Evolutionary conservation across 2,329 filamentous ascomycete genomes (phyloP).

Genomic region (Sordariomycetes sp.): DNA sequence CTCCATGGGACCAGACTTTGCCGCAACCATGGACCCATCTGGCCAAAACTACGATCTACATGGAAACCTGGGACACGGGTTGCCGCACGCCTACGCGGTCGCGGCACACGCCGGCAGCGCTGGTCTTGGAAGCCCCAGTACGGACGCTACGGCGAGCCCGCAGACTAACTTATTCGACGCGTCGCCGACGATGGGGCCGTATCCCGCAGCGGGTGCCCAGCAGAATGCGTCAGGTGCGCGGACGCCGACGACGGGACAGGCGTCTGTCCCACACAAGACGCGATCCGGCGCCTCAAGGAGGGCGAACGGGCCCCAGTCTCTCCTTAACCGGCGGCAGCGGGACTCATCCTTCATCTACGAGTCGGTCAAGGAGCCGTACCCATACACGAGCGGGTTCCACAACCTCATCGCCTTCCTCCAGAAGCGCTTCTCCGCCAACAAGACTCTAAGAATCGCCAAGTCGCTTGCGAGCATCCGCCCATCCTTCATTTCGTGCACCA

Average conservation of each 20-base stretch:
- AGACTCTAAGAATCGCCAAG: constrained; percentile 72
- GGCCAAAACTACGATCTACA: constrained; percentile 35
- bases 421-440: constrained; percentile 62
- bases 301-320: constrained; percentile 27
- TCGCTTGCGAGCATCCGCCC: constrained; percentile 81
- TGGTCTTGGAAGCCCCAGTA: constrained; percentile 50
- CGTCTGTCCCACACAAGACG: constrained; percentile 23
- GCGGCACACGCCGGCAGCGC: constrained; percentile 50
- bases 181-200: constrained; percentile 18
- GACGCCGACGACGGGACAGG: constrained; percentile 11
- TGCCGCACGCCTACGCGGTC: constrained; percentile 54
- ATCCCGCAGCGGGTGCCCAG: not conserved
- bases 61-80: constrained; percentile 45
- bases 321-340: constrained; percentile 44
- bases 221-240: not conserved
- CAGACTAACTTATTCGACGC: constrained; percentile 42
- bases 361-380: constrained; percentile 79
- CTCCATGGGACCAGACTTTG: constrained; percentile 37
- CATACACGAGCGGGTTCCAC: constrained; percentile 84
- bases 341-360: constrained; percentile 83
- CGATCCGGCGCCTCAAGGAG: constrained; percentile 27
- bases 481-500: constrained; percentile 83
- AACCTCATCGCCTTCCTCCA: constrained; percentile 70
- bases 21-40: constrained; percentile 32
- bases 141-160: constrained; percentile 48